Evolutionary conservation across 2,329 filamentous ascomycete genomes (phyloP), one percentile per base, ranked within the genome.

Genomic region (Arthrinium phaeospermum): DNA sequence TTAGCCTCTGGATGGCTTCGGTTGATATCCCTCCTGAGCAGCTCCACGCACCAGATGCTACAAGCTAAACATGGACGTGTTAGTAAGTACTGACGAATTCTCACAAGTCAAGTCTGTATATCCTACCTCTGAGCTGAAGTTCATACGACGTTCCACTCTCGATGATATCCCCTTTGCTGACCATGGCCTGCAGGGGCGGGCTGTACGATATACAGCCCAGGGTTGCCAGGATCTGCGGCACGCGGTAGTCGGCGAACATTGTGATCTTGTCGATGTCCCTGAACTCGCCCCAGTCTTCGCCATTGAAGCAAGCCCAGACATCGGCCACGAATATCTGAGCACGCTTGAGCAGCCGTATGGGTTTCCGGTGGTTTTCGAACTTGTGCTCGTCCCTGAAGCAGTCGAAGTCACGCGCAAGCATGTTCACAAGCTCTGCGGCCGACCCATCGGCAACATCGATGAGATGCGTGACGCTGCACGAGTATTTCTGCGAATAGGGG

Each of bases 211-310:
- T 84, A 72, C 95, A 96, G 24, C 94, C 93, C 64, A 98, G 86
- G 13, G 91, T 91, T 77, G 95, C 91, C 46, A 99, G 88, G 77
- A 98, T 96, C 83, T 99, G 96, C 19, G 97, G 97, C 71, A 99
- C 92, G 61, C 96, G 93, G 80, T 99, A 99, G 84, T 99, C 96
- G 79, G 96, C 95, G 85, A 99, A 99, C 92, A 98, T 98, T 73
- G 96, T 99, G 78, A 99, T 93, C 81, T 95, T 94, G 83, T 96
- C 93, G 77, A 99, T 98, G 80, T 99, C 96, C 72, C 90, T 80
- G 82, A 99, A 99, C 41, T 88, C 86, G 45, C 96, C 97, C 78
- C 92, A 95, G 37, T 89, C 87, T 76, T 92, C 86, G 67, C 94
- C 95, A 70, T 96, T 90, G 81, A 98, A 98, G 75, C 95, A 97